phyloP scores from a whole-genome alignment of 371 early-diverging fungal genomes.

The Chytridiales sp. region DNA sequence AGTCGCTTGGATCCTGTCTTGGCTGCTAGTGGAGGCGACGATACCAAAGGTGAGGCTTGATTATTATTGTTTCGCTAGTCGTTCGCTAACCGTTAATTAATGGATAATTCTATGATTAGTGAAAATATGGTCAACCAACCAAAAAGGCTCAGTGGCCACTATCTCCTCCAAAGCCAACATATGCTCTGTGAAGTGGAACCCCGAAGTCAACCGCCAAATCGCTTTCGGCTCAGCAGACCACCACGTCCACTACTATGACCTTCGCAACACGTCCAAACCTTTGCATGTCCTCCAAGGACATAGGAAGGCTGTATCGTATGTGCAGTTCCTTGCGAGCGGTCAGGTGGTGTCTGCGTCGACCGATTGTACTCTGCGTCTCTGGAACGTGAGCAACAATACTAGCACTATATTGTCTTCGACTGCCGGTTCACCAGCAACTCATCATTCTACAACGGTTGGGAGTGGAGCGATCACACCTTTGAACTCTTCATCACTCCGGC shows the following conservation, averaged over 20 bases:
- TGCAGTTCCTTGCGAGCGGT: conserved; percentile 70
- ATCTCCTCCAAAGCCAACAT: conserved; percentile 83
- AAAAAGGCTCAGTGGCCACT: conserved; percentile 65
- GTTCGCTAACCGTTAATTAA: not conserved
- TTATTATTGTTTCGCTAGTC: not conserved
- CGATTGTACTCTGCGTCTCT: conserved; percentile 83
- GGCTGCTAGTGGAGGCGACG: conserved; percentile 87
- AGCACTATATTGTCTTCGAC: not conserved
- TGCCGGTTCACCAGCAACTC: not conserved
- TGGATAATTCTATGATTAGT: conserved; percentile 60
- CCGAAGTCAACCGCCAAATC: conserved; percentile 64
- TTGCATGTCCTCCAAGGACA: conserved; percentile 76
- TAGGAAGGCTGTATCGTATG: conserved; percentile 89
- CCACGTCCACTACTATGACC: conserved; percentile 81
- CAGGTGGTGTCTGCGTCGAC: conserved; percentile 87
- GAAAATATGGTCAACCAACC: conserved; percentile 84
- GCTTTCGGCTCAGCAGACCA: conserved; percentile 94
- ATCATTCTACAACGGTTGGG: not conserved
- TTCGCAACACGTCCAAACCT: conserved; percentile 68
- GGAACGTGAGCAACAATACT: conserved; percentile 53
- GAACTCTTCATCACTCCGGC: conserved; percentile 4
- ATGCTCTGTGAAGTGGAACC: conserved; percentile 90
- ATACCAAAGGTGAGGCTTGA: conserved; percentile 55
- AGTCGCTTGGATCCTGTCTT: conserved; percentile 70
- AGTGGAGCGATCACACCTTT: conserved; percentile 31